Base-by-base conservation (phyloP, 306 rosid genomes). In the Lathyrus tuberosus region DNA sequence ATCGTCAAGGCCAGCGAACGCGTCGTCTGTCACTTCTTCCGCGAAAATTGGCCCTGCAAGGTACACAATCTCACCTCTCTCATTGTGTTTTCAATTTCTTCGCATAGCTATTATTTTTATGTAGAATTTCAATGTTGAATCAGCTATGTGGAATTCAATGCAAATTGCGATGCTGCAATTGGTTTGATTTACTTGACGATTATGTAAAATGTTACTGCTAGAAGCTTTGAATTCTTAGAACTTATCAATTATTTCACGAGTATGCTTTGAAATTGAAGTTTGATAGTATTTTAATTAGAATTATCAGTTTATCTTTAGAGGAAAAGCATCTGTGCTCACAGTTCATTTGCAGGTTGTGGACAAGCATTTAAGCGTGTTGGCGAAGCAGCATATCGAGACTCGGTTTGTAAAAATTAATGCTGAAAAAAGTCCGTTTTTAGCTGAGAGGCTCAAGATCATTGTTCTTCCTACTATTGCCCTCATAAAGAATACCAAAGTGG, bases 11-110 rank as follows among this genome's bases (percentile, higher is more conserved):
- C 96, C 76, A 91, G 99, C 64, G 99, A 91, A n/a, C 99, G 97
- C 68, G 99, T 94, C 12, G 96, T 94, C 74, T 94, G 99, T 80
- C 97, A 94, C 67, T 94, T 94, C 84, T 94, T 81, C 77, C 97
- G 99, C 68, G 96, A 94, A 0, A 94, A 94, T 58, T 94, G 99
- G 99, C 99, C 99, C 71, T 94, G 97, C 75, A 94, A 94, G 97
- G 97, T 89, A 4, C 8, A 18, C 61, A 15, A 11, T 13, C n/a
- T 18, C 40, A n/a, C 8, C n/a, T 28, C 37, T 22, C 16, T 26
- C 8, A 1, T 13, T 26, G 1, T 1, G 5, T 28, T 10, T 16
- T 5, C 35, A 15, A 5, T n/a, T 31, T 20, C 6, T 33, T 33
- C 14, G 17, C 24, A 7, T 58, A 15, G 1, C 16, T 59, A 33